Evolutionary conservation across 1,284 basidiomycete genomes (phyloP).

Genomic region (Boletus albobrunnescens): DNA sequence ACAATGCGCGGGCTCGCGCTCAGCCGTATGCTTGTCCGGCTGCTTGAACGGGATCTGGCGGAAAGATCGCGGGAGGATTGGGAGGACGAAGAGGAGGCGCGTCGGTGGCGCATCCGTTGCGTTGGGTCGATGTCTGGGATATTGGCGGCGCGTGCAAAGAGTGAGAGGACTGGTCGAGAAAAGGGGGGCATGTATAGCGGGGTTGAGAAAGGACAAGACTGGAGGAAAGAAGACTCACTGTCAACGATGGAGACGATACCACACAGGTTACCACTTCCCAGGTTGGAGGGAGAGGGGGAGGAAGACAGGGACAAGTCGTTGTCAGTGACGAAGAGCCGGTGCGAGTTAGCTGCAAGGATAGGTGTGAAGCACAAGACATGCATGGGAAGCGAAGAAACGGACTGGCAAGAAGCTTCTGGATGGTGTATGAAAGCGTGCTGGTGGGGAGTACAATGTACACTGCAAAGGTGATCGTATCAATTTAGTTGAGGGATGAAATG

Average conservation of each 20-base stretch:
- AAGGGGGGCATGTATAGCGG: background rate
- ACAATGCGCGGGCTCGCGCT: slow-evolving; percentile 39
- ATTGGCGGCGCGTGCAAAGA: slow-evolving; percentile 69
- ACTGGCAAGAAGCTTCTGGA: slow-evolving; percentile 78
- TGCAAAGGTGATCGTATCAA: slow-evolving; percentile 22
- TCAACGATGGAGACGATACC: slow-evolving; percentile 78
- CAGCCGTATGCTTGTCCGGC: slow-evolving; percentile 46
- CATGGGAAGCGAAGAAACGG: slow-evolving; percentile 26
- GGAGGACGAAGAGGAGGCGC: slow-evolving; percentile 66
- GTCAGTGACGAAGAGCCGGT: slow-evolving; percentile 70
- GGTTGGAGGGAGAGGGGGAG: slow-evolving; percentile 41
- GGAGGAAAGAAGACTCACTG: slow-evolving; percentile 42
- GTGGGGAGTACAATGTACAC: slow-evolving; percentile 69
- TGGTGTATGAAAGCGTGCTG: slow-evolving; percentile 60
- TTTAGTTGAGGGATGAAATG: background rate
- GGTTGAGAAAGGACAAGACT: slow-evolving; percentile 1
- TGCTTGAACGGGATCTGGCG: slow-evolving; percentile 42
- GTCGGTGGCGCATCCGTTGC: slow-evolving; percentile 67
- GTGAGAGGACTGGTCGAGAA: slow-evolving; percentile 54
- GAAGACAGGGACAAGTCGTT: slow-evolving; percentile 43
- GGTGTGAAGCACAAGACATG: slow-evolving; percentile 2
- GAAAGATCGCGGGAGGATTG: slow-evolving; percentile 34
- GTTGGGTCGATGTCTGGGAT: slow-evolving; percentile 68
- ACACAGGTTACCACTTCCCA: slow-evolving; percentile 46
- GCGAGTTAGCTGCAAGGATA: slow-evolving; percentile 57